Conservation (phyloP, 2,329 filamentous ascomycete genomes). For the Graphilbum sp. region DNA sequence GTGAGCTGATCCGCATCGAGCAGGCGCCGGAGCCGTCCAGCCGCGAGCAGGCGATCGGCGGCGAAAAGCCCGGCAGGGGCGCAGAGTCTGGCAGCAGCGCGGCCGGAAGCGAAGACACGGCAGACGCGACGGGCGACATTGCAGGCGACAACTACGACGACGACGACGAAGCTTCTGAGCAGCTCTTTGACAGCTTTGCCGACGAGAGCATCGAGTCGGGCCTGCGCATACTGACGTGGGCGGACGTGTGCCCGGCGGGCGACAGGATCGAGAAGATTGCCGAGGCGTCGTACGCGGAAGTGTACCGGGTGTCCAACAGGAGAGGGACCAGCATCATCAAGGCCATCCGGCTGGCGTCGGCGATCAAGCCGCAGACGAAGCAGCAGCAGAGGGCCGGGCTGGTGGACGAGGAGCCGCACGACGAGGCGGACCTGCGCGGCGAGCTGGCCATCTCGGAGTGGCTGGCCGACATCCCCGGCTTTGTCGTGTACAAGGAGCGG, state of each 20-base stretch:
- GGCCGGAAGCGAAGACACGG: neutral
- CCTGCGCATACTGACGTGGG: conserved; percentile 35
- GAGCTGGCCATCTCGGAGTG: conserved; percentile 48
- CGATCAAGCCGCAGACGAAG: conserved; percentile 41
- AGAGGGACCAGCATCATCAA: conserved; percentile 49
- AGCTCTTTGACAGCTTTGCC: conserved; percentile 2
- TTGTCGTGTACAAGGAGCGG: conserved; percentile 48
- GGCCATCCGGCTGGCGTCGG: conserved; percentile 41
- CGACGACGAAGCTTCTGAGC: neutral
- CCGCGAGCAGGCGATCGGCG: no score
- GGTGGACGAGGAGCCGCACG: conserved; percentile 42
- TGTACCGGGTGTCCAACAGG: conserved; percentile 44
- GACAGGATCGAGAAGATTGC: conserved; percentile 46
- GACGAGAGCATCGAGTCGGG: conserved; percentile 9
- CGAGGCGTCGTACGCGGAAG: conserved; percentile 50
- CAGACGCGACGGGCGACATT: neutral
- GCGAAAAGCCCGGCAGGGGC: no score
- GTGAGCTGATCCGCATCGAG: neutral
- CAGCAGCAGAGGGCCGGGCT: conserved; percentile 34
- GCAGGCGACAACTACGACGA: neutral
- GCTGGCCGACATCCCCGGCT: conserved; percentile 46
- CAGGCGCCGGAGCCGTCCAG: no score
- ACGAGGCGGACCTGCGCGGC: conserved; percentile 35
- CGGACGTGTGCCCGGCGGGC: conserved; percentile 36
- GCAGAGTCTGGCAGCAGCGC: no score